phyloP scores from a whole-genome alignment of 352 stramenopile species.

The Phytopythium delawarense region DNA sequence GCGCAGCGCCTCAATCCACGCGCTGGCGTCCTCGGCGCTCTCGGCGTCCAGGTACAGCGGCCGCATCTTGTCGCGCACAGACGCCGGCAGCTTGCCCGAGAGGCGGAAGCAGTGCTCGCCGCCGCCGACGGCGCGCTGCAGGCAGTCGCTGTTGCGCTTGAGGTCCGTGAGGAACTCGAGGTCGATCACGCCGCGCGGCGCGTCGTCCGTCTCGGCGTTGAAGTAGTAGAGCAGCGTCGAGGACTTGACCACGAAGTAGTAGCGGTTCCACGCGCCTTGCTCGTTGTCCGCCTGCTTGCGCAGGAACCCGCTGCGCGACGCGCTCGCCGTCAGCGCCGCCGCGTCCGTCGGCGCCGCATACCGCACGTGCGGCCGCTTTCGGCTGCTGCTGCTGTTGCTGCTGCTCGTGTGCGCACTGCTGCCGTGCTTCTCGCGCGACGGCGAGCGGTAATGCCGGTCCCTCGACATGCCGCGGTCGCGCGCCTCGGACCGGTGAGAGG shows the following conservation, averaged over 20 bases:
- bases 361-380: constrained; percentile 50
- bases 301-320: constrained; percentile 55
- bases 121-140: constrained; percentile 64
- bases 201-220: constrained; percentile 54
- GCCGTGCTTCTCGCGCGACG: constrained; percentile 5
- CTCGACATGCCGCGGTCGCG: background rate
- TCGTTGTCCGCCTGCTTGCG: constrained; percentile 81
- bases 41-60: constrained; percentile 70
- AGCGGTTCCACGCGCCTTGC: constrained; percentile 68
- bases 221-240: constrained; percentile 85
- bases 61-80: constrained; percentile 43
- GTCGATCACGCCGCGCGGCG: constrained; percentile 71
- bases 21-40: constrained; percentile 32
- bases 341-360: constrained; percentile 53
- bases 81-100: constrained; percentile 48
- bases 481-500: background rate
- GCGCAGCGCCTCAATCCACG: constrained; percentile 72
- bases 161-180: constrained; percentile 76
- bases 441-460: background rate
- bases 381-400: constrained; percentile 2
- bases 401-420: background rate
- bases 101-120: constrained; percentile 68
- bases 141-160: constrained; percentile 67
- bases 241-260: constrained; percentile 78
- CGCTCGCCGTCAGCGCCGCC: constrained; percentile 33